These are phyloP conservation scores for Oxytropis ochrocephala DNA, from an alignment of 306 rosid species.

Conservation along the genomic window DNA sequence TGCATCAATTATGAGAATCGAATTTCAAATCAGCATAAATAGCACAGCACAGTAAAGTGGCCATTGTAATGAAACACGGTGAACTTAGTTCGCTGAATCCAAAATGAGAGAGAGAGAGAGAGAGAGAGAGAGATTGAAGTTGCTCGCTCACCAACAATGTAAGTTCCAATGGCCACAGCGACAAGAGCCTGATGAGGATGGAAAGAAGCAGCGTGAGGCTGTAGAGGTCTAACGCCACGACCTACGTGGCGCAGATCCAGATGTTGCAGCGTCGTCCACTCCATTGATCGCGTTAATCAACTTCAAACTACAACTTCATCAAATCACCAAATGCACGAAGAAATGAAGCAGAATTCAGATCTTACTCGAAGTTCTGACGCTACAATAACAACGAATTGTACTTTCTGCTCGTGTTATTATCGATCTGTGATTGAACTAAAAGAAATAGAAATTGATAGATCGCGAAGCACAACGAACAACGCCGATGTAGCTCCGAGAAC, in stretches of 20 bases:
- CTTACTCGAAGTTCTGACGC: not conserved
- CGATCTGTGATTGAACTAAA: not conserved
- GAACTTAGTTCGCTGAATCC: not conserved
- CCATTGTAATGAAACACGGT: not conserved
- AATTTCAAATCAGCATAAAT: not conserved
- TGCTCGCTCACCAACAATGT: slow-evolving; percentile 61
- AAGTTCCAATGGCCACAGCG: slow-evolving; percentile 85
- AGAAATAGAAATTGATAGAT: not conserved
- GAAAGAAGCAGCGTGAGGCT: slow-evolving; percentile 86
- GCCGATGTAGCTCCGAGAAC: not conserved
- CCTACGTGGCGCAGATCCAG: slow-evolving; percentile 93
- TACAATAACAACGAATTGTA: not conserved
- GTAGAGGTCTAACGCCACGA: slow-evolving; percentile 59
- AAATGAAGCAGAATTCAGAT: slow-evolving; percentile 24
- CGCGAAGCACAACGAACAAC: not conserved
- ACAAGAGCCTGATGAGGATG: slow-evolving; percentile 90
- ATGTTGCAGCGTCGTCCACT: slow-evolving; percentile 96
- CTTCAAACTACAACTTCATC: slow-evolving; percentile 6
- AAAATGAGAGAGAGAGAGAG: not conserved
- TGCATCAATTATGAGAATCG: not conserved
- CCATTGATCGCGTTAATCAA: slow-evolving; percentile 40
- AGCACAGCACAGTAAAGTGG: not conserved
- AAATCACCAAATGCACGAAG: not conserved
- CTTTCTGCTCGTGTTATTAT: not conserved
- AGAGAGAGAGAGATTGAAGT: not conserved